Conservation (phyloP, 768 basidiomycete genomes). For the Lactifluus pinguis region DNA sequence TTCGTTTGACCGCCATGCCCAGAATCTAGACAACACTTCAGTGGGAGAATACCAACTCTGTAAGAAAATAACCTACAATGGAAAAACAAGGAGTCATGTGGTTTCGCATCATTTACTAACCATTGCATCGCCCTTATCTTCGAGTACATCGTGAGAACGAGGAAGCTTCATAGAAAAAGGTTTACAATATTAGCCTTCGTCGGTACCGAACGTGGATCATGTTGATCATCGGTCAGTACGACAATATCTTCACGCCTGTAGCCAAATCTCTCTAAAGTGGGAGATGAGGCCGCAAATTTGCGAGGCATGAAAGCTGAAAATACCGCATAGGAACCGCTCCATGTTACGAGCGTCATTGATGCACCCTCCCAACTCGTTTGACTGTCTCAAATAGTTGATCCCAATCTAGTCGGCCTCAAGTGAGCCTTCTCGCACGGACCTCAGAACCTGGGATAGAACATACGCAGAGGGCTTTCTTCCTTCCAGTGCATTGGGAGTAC, state of each 20-base stretch:
- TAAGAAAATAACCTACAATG: constrained; percentile 30
- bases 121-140: constrained; percentile 47
- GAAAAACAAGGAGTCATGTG: constrained; percentile 47
- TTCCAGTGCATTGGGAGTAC: constrained; percentile 48
- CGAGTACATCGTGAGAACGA: background rate
- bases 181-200: constrained; percentile 45
- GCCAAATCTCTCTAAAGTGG: constrained; percentile 30
- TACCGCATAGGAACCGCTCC: constrained; percentile 37
- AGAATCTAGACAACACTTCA: constrained; percentile 44
- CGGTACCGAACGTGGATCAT: constrained; percentile 37
- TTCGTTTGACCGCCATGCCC: constrained; percentile 92
- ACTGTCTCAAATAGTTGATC: constrained; percentile 42
- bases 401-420: constrained; percentile 34
- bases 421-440: background rate
- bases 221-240: constrained; percentile 44
- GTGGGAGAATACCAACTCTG: background rate
- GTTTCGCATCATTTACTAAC: constrained; percentile 45
- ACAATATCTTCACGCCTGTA: constrained; percentile 50
- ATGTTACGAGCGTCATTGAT: constrained; percentile 54
- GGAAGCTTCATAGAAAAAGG: background rate
- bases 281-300: background rate
- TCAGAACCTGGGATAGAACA: constrained; percentile 18
- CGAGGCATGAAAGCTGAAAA: background rate
- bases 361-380: constrained; percentile 40
- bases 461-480: constrained; percentile 46